Conservation (phyloP, 345 rosid genomes). For the Hypericum androsaemum region DNA sequence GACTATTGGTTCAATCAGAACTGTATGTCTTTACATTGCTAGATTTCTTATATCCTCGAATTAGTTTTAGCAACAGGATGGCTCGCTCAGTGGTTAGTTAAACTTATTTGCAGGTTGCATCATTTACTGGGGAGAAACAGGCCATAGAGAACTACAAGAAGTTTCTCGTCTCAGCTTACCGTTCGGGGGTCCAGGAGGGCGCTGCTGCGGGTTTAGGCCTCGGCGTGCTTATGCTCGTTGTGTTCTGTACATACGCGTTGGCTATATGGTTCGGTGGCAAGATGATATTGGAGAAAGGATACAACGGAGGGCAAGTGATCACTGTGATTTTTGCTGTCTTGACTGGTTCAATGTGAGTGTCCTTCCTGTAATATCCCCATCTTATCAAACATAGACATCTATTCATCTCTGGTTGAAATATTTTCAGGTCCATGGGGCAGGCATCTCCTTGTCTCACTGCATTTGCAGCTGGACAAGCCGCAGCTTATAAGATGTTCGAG, state of each 20-base stretch:
- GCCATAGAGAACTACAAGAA: constrained; percentile 7
- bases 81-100: background rate
- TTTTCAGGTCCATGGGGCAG: constrained; percentile 80
- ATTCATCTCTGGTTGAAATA: too few relatives aligned
- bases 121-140: constrained; percentile 7
- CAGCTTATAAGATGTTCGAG: constrained; percentile 74
- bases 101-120: constrained; percentile 5
- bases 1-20: constrained; percentile 8
- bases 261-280: constrained; percentile 10
- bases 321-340: constrained; percentile 6
- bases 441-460: constrained; percentile 64
- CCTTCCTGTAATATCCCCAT: too few relatives aligned
- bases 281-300: constrained; percentile 9
- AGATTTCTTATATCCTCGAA: background rate
- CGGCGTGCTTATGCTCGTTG: background rate
- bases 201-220: background rate
- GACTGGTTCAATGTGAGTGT: constrained; percentile 7
- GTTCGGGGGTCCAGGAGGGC: background rate
- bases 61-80: background rate
- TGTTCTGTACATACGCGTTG: background rate
- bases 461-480: constrained; percentile 72
- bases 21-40: background rate
- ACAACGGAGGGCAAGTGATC: constrained; percentile 6
- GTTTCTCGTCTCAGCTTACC: constrained; percentile 1
- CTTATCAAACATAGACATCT: too few relatives aligned